Conservation (phyloP, 371 early-diverging fungal genomes). For the Zancudomyces culisetae region DNA sequence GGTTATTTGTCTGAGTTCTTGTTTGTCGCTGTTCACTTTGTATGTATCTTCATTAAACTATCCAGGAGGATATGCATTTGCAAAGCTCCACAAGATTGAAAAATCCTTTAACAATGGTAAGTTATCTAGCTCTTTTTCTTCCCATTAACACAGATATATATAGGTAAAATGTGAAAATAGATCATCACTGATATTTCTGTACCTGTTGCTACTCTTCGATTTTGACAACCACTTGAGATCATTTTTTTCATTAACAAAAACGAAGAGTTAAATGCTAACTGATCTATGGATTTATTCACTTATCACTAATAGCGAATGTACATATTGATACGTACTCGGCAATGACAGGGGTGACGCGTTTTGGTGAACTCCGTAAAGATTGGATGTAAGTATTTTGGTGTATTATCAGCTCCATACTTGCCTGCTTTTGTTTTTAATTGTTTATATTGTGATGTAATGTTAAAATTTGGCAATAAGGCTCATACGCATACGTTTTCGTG, state of each 20-base stretch:
- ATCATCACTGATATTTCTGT: neutral
- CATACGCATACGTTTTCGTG: no score
- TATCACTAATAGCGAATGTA: slow-evolving; percentile 19
- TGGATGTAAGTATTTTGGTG: slow-evolving; percentile 10
- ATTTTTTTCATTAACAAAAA: no score
- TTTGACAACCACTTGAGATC: no score
- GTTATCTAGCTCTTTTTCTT: no score
- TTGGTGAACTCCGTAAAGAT: slow-evolving; percentile 26
- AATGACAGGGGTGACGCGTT: slow-evolving; percentile 76
- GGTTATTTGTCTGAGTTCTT: no score
- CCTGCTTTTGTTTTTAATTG: neutral
- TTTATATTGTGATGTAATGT: neutral
- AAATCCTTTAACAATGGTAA: neutral
- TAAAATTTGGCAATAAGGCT: no score
- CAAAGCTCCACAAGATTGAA: slow-evolving; percentile 30
- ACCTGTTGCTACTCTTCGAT: no score
- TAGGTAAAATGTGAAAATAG: neutral
- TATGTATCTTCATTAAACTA: slow-evolving; percentile 36
- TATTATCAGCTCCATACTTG: no score
- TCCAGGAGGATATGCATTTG: slow-evolving; percentile 71
- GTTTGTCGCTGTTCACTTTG: neutral
- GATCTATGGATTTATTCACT: slow-evolving; percentile 7
- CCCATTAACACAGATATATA: no score
- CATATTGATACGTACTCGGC: slow-evolving; percentile 68
- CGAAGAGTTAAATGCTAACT: no score